phyloP scores from a whole-genome alignment of 768 basidiomycete species.

The Termitomyces sp. region DNA sequence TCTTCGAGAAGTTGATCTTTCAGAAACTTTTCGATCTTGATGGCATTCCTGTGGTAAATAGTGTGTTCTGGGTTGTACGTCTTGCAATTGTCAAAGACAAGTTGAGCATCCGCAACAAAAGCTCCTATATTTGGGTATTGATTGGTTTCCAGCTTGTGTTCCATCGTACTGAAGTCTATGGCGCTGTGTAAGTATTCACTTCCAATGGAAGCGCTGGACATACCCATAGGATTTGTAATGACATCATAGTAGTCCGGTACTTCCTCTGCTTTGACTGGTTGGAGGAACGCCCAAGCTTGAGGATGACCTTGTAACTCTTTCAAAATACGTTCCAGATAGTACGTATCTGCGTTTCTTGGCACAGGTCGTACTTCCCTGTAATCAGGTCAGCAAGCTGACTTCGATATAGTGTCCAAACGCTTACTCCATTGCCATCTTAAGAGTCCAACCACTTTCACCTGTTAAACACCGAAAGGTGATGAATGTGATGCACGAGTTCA shows the following conservation, averaged over 20 bases:
- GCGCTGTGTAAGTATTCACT: background rate
- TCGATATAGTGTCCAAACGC: slow-evolving; percentile 18
- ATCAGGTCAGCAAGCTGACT: background rate
- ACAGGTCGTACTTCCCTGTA: slow-evolving; percentile 27
- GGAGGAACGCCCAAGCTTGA: slow-evolving; percentile 81
- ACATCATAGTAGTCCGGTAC: slow-evolving; percentile 89
- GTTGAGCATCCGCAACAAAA: slow-evolving; percentile 74
- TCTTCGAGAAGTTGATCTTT: slow-evolving; percentile 41
- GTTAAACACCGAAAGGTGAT: background rate
- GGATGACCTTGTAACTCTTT: slow-evolving; percentile 74
- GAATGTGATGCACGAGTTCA: slow-evolving; percentile 1
- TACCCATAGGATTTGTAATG: slow-evolving; percentile 91
- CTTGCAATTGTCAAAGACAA: slow-evolving; percentile 88
- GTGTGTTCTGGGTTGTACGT: slow-evolving; percentile 79
- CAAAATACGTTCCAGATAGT: slow-evolving; percentile 71
- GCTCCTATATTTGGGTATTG: slow-evolving; percentile 70
- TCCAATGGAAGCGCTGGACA: slow-evolving; percentile 19
- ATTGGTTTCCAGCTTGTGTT: slow-evolving; percentile 83
- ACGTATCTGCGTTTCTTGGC: slow-evolving; percentile 48
- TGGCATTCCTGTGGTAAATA: slow-evolving; percentile 81
- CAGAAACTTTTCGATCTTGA: slow-evolving; percentile 75
- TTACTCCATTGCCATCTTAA: slow-evolving; percentile 70
- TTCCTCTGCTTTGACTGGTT: slow-evolving; percentile 73
- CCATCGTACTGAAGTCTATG: slow-evolving; percentile 85
- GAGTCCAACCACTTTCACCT: slow-evolving; percentile 94